phyloP scores from a whole-genome alignment of 1,139 yeast species.

The Taiozyma sp. region DNA sequence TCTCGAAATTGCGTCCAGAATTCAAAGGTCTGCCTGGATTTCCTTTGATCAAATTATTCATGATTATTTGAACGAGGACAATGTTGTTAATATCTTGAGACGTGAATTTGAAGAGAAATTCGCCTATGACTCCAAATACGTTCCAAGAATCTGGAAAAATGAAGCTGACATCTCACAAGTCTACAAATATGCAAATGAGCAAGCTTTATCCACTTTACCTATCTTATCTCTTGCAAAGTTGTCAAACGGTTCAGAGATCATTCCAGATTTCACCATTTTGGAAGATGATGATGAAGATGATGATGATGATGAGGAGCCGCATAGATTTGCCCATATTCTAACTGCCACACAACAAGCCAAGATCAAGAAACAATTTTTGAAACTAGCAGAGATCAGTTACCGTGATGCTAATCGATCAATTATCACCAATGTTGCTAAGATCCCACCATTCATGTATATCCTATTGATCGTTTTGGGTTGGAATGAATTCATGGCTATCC shows the following conservation, averaged over 20 bases:
- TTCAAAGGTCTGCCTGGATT: conserved; percentile 60
- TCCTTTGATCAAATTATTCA: conserved; percentile 52
- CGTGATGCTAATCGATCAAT: conserved; percentile 81
- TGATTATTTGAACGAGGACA: conserved; percentile 56
- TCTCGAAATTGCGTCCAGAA: conserved; percentile 32
- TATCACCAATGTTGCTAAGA: conserved; percentile 62
- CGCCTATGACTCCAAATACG: conserved; percentile 75
- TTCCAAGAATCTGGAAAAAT: conserved; percentile 79
- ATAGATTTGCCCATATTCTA: conserved; percentile 53
- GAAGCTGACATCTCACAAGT: conserved; percentile 65
- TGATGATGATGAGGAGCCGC: conserved; percentile 38
- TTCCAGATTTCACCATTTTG: conserved; percentile 48
- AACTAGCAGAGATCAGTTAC: conserved; percentile 73
- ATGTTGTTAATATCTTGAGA: conserved; percentile 49
- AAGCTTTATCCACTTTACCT: conserved; percentile 55
- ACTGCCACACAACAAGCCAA: conserved; percentile 51
- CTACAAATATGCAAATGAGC: conserved; percentile 52
- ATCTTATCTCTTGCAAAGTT: conserved; percentile 52
- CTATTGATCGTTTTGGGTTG: conserved; percentile 78
- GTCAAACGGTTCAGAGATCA: conserved; percentile 45
- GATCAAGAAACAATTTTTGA: conserved; percentile 57
- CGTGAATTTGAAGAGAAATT: conserved; percentile 77
- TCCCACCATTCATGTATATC: conserved; percentile 78
- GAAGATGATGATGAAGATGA: conserved; percentile 31
- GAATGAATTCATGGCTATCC: conserved; percentile 89